Conservation (phyloP, 1,139 yeast species). For the Yamadazyma membranifaciens region DNA sequence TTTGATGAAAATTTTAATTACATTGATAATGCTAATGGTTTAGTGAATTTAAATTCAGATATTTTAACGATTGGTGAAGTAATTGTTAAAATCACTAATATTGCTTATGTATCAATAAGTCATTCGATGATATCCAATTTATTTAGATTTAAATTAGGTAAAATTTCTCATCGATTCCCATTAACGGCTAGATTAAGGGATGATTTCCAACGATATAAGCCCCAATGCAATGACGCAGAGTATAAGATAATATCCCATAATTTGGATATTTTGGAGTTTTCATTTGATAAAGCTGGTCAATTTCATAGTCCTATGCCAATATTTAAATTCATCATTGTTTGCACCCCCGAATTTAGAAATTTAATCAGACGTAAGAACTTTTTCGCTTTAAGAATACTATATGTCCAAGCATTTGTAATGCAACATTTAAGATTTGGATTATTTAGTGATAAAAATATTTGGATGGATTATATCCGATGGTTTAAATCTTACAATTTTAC, state of each 20-base stretch:
- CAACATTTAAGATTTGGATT: conserved; percentile 21
- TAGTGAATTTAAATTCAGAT: conserved; percentile 11
- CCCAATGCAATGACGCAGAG: background rate
- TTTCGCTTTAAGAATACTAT: conserved; percentile 27
- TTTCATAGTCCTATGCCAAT: conserved; percentile 25
- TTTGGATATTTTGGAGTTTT: background rate
- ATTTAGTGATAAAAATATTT: conserved; percentile 21
- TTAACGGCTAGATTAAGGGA: background rate
- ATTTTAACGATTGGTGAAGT: conserved; percentile 9
- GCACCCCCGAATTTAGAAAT: conserved; percentile 13
- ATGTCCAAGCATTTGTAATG: conserved; percentile 6
- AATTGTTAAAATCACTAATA: conserved; percentile 1
- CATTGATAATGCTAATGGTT: conserved; percentile 15
- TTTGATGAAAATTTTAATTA: conserved; percentile 16
- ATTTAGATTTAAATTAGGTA: conserved; percentile 1
- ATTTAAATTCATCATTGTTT: conserved; percentile 22
- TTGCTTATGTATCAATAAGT: conserved; percentile 2
- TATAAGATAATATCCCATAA: background rate
- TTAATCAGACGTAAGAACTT: conserved; percentile 19
- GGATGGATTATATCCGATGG: conserved; percentile 28
- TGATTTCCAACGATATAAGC: background rate
- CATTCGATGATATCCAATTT: conserved; percentile 5
- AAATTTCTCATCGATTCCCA: background rate
- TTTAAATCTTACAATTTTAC: conserved; percentile 12
- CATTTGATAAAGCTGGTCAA: conserved; percentile 5